phyloP scores from a whole-genome alignment of 2,329 filamentous ascomycete species.

The Coccinonectria pachysandricola region DNA sequence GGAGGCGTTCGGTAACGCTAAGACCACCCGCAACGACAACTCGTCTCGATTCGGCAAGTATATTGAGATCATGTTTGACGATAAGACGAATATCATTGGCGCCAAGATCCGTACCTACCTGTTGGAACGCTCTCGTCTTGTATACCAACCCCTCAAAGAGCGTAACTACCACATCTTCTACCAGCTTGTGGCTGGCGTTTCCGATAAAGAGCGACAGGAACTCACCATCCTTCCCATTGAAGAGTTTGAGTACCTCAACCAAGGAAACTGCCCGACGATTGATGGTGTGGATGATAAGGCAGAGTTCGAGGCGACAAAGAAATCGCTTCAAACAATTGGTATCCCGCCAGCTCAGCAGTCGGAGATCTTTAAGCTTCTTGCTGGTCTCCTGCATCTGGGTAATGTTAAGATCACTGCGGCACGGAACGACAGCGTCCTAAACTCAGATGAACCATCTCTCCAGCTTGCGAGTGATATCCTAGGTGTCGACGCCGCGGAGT shows the following conservation, averaged over 20 bases:
- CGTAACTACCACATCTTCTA: conserved; percentile 99
- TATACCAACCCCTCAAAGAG: conserved; percentile 96
- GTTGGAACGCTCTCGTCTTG: conserved; percentile 85
- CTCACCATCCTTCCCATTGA: conserved; percentile 72
- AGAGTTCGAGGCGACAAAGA: conserved; percentile 81
- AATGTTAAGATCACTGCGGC: conserved; percentile 94
- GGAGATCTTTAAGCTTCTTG: conserved; percentile 82
- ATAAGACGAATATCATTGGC: conserved; percentile 89
- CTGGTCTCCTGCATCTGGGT: conserved; percentile 84
- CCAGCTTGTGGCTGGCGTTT: conserved; percentile 87
- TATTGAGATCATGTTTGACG: conserved; percentile 99
- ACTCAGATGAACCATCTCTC: conserved; percentile 70
- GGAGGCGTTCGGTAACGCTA: conserved; percentile 99
- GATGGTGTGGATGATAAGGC: conserved; percentile 93
- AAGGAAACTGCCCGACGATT: conserved; percentile 82
- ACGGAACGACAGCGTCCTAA: conserved; percentile 75
- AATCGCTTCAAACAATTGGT: conserved; percentile 80
- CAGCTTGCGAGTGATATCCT: conserved; percentile 74
- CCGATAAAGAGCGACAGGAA: conserved; percentile 70
- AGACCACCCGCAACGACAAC: conserved; percentile 99
- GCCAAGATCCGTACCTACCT: conserved; percentile 96
- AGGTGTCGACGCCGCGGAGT: conserved; percentile 75
- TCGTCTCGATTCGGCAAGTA: conserved; percentile 99
- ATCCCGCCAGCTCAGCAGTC: conserved; percentile 63
- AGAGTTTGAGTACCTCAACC: conserved; percentile 92